Evolutionary conservation across 108 stramenopile genomes (phyloP), one percentile per base, ranked within the genome.

Genomic region (Bacterosira constricta): DNA sequence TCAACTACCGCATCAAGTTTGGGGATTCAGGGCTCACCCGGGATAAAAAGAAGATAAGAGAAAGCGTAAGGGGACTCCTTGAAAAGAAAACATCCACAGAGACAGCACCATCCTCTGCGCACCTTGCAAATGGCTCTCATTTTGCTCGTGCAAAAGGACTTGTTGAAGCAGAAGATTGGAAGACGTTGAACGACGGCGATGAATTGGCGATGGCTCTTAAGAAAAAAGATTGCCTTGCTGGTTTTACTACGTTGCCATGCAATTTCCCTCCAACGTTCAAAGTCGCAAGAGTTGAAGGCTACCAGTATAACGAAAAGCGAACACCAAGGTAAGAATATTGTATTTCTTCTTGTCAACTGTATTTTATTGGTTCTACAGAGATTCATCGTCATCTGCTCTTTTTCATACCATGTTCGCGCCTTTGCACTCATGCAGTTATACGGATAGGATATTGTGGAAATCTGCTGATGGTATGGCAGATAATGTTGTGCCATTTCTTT

Each of bases 371-470:
- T 8, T 8, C 26, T 49, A 25, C 26, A 25, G 47, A 25, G 21
- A 49, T 25, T 23, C 23, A 25, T 10, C 47, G 21, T 25, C 26
- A 49, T 25, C 21, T 49, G 20, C 0, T 49, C 11, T 8, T 49
- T 49, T 17, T n/a, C n/a, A 23, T 21, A 25, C n/a, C n/a, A n/a
- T n/a, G n/a, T n/a, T n/a, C n/a, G n/a, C 26, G 21, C 47, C 2
- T 49, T 25, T 36, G 20, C 32, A n/a, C 25, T 18, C 10, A 0
- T 38, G 31, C 17, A 42, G 81, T 64, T 90, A 88, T 81, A 87
- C 86, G 2, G 89, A 90, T 59, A 71, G 89, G 45, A 86, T 90
- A 59, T 64, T 90, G 26, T 90, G 83, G 79, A 87, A 87, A 58
- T 86, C 85, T 20, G 67, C 86, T 12, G 79, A 84, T 35, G 76